Conservation (phyloP, 495 filamentous ascomycete species). For the Choiromyces venosus region DNA sequence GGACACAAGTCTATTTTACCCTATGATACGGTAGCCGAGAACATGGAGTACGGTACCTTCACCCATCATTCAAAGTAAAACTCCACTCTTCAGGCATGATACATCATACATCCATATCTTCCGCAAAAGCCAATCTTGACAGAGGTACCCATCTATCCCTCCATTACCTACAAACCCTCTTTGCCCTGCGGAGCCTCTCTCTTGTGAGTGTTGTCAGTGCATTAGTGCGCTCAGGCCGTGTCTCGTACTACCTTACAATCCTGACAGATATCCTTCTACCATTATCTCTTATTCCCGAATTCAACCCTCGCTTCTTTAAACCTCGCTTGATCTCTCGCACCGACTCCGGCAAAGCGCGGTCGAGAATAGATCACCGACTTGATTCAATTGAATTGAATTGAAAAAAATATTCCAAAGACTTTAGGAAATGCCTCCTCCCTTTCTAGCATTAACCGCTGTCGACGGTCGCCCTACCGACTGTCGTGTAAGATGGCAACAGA, state of each 20-base stretch:
- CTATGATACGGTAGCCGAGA: background rate
- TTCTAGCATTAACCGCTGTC: background rate
- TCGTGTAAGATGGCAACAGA: background rate
- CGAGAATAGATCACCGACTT: background rate
- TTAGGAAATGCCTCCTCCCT: conserved; percentile 1
- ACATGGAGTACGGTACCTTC: background rate
- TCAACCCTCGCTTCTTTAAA: background rate
- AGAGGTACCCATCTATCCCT: background rate
- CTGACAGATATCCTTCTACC: background rate
- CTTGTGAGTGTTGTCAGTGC: background rate
- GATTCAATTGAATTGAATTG: background rate
- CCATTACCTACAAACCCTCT: background rate
- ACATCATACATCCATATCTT: background rate
- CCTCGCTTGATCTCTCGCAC: background rate
- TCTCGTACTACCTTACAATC: background rate
- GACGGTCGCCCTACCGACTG: background rate
- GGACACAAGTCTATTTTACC: background rate
- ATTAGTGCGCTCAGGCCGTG: background rate
- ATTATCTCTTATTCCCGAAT: background rate
- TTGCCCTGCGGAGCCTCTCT: background rate
- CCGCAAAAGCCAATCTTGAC: background rate
- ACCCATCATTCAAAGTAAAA: background rate
- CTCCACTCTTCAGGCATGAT: too few relatives aligned
- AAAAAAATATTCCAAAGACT: background rate
- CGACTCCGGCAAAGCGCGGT: background rate